A percentile compares a stretch with the other conserved stretches of the same genome.
phyloP scores from a whole-genome alignment of 305 asterid genomes.

The Solanum hybrid region DNA sequence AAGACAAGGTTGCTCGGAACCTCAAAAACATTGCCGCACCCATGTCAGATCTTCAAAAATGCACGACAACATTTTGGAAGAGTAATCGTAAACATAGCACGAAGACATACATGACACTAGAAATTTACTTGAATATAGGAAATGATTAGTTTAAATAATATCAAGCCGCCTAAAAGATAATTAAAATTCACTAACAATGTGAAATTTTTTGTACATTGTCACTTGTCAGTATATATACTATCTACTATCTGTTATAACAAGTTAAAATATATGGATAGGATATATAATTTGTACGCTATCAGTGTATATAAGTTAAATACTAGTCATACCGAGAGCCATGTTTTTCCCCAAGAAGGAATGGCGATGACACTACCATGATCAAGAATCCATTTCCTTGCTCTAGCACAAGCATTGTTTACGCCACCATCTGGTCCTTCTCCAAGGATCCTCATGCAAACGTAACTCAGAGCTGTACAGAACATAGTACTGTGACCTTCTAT shows the following conservation, averaged over 20 bases:
- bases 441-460: conserved; percentile 67
- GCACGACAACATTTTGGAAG: not conserved
- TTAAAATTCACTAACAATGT: not conserved
- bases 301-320: not conserved
- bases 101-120: not conserved
- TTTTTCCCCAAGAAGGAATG: conserved; percentile 94
- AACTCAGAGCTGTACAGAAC: conserved; percentile 69
- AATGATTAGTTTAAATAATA: not conserved
- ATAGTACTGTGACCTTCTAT: conserved; percentile 78
- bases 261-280: not conserved
- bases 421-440: conserved; percentile 79
- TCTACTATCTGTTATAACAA: not conserved
- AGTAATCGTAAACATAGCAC: not conserved
- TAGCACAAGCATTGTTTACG: conserved; percentile 43
- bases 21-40: not conserved
- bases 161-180: not conserved
- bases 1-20: not conserved
- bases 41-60: not conserved
- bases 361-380: conserved; percentile 75
- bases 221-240: too few relatives aligned
- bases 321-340: conserved; percentile 71
- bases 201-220: not conserved
- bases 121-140: not conserved
- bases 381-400: conserved; percentile 87
- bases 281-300: not conserved